Conservation (phyloP, 805 yeast genomes). For the Brettanomyces nanus region DNA sequence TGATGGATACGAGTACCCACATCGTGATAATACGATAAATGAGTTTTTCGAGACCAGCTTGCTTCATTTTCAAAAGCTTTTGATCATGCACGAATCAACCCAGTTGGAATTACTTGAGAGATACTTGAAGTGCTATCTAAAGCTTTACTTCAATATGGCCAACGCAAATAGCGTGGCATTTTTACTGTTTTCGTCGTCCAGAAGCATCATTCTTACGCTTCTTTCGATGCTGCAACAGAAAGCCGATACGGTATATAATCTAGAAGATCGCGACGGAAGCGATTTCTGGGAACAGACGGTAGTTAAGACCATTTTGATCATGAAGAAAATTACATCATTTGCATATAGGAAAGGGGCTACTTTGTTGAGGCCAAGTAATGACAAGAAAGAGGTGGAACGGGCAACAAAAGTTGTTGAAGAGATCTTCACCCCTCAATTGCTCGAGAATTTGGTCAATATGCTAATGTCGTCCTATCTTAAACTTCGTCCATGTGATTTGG, state of each 20-base stretch:
- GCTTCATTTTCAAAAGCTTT: conserved; percentile 50
- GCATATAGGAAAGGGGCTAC: conserved; percentile 61
- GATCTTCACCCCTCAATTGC: conserved; percentile 49
- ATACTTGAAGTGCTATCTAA: conserved; percentile 67
- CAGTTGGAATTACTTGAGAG: conserved; percentile 50
- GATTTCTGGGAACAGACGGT: conserved; percentile 71
- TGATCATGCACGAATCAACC: conserved; percentile 43
- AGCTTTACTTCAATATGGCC: conserved; percentile 56
- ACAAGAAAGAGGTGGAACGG: conserved; percentile 50
- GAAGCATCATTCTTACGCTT: conserved; percentile 52
- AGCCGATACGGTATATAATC: conserved; percentile 56
- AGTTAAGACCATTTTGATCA: conserved; percentile 53
- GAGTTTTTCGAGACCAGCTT: conserved; percentile 54
- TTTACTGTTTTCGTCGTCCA: conserved; percentile 56
- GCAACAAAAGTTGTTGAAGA: conserved; percentile 48
- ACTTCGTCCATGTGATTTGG: conserved; percentile 67
- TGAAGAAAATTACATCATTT: conserved; percentile 58
- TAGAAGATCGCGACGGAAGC: conserved; percentile 33
- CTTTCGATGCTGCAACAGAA: conserved; percentile 53
- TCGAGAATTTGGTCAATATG: conserved; percentile 54
- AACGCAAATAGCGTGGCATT: conserved; percentile 62
- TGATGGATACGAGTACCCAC: conserved; percentile 69
- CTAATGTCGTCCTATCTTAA: conserved; percentile 68
- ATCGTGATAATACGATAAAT: conserved; percentile 45
- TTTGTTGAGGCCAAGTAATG: conserved; percentile 50